Conservation (phyloP, 345 rosid species). For the Hevea brasiliensis region DNA sequence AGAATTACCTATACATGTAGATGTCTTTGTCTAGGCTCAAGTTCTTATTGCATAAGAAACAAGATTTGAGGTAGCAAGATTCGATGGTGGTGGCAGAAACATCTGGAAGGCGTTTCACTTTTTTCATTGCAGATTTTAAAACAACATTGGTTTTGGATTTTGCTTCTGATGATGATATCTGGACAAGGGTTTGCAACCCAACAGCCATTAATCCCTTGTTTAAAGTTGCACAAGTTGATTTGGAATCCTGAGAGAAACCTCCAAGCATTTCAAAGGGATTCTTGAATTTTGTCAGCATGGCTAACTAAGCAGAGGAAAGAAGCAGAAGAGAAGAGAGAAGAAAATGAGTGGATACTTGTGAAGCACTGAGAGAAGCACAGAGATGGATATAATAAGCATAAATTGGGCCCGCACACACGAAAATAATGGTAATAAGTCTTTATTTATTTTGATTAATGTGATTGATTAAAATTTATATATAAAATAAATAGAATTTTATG, state of each 20-base stretch:
- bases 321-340: too few relatives aligned
- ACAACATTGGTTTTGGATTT: conserved; percentile 32
- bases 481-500: too few relatives aligned
- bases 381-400: neutral
- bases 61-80: conserved; percentile 53
- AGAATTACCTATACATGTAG: conserved; percentile 79
- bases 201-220: conserved; percentile 32
- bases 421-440: too few relatives aligned
- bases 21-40: conserved; percentile 59
- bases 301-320: too few relatives aligned
- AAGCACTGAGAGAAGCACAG: neutral
- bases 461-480: too few relatives aligned
- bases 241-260: neutral
- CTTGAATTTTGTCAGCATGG: conserved; percentile 18
- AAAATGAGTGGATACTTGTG: neutral
- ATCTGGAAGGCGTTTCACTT: neutral
- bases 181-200: conserved; percentile 57
- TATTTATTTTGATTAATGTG: too few relatives aligned
- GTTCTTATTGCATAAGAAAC: conserved; percentile 54
- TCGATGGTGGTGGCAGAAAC: neutral
- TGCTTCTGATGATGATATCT: conserved; percentile 8
- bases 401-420: neutral
- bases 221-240: conserved; percentile 1
- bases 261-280: conserved; percentile 19
- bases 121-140: conserved; percentile 40